Conservation (phyloP, 169 alveolate species). For the Toxoplasma gondii region DNA sequence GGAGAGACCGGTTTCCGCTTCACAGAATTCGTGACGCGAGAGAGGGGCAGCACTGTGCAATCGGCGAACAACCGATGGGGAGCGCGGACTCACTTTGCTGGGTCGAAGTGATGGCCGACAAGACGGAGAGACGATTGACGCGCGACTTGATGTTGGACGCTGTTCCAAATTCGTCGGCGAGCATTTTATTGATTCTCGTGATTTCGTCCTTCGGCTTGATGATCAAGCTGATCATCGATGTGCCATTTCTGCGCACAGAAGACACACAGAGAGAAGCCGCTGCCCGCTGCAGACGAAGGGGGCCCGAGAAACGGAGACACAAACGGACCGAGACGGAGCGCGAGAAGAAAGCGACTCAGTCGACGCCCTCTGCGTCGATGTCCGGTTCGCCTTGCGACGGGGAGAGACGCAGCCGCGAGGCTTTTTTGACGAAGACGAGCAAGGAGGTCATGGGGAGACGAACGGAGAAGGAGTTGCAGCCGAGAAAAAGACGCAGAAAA, state of each 20-base stretch:
- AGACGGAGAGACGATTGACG: conserved; percentile 96
- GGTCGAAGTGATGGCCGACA: conserved; percentile 98
- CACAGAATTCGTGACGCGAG: neutral
- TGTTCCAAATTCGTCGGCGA: conserved; percentile 96
- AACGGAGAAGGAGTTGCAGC: too few species aligned
- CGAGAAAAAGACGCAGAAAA: too few species aligned
- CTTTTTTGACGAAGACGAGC: too few species aligned
- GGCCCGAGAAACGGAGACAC: too few species aligned
- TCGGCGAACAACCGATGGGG: neutral
- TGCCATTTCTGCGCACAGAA: conserved; percentile 86
- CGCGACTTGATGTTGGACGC: conserved; percentile 98
- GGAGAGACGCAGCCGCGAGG: too few species aligned
- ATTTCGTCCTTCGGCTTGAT: conserved; percentile 97
- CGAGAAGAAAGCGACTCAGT: too few species aligned
- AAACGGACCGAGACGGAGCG: neutral
- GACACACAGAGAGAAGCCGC: neutral
- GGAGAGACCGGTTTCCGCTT: too few species aligned
- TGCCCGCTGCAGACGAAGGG: conserved; percentile 25
- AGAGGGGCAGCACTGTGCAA: neutral
- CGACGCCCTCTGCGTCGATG: too few species aligned
- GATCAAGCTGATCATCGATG: conserved; percentile 97
- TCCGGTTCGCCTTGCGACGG: too few species aligned
- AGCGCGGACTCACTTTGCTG: conserved; percentile 90
- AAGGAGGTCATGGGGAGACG: too few species aligned
- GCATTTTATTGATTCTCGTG: conserved; percentile 91